These are phyloP conservation scores for Paracoccidioides brasiliensis DNA, from an alignment of 2,329 filamentous ascomycete species.

Conservation along the genomic window DNA sequence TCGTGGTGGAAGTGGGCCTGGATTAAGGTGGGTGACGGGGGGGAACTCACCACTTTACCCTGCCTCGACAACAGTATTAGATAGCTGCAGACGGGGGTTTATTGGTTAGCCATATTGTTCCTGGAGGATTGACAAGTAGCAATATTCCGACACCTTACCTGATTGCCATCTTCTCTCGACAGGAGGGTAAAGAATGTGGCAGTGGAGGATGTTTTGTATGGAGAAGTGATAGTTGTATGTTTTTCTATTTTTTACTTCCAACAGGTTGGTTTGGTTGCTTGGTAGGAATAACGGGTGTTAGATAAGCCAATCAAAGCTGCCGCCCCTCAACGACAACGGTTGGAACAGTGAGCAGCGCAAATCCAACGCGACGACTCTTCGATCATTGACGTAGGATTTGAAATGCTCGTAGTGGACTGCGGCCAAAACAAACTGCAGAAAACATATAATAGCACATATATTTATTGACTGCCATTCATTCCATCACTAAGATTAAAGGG, in stretches of 20 bases:
- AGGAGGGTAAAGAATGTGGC: not conserved
- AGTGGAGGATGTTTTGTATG: slow-evolving; percentile 1
- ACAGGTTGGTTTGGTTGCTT: too few relatives aligned
- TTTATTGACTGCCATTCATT: not conserved
- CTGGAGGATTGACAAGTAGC: not conserved
- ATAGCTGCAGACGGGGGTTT: slow-evolving; percentile 48
- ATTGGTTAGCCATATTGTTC: not conserved
- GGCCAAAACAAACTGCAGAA: not conserved
- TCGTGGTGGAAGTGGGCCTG: slow-evolving; percentile 18
- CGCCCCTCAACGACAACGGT: too few relatives aligned
- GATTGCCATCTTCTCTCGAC: slow-evolving; percentile 39
- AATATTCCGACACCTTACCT: slow-evolving; percentile 29
- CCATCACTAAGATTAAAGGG: not conserved
- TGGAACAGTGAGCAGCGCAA: too few relatives aligned
- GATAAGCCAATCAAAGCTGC: too few relatives aligned
- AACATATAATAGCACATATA: not conserved
- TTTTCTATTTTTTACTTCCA: not conserved
- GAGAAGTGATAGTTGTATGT: not conserved
- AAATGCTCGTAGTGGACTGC: not conserved
- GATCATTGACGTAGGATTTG: too few relatives aligned
- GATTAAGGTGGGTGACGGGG: slow-evolving; percentile 27
- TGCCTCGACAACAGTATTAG: slow-evolving; percentile 93
- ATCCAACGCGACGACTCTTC: too few relatives aligned
- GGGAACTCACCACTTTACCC: slow-evolving; percentile 83
- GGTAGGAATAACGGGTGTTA: too few relatives aligned